Evolutionary conservation across 2,329 filamentous ascomycete genomes (phyloP), one percentile per base, ranked within the genome.

Genomic region (Phyllosticta ampelicida): DNA sequence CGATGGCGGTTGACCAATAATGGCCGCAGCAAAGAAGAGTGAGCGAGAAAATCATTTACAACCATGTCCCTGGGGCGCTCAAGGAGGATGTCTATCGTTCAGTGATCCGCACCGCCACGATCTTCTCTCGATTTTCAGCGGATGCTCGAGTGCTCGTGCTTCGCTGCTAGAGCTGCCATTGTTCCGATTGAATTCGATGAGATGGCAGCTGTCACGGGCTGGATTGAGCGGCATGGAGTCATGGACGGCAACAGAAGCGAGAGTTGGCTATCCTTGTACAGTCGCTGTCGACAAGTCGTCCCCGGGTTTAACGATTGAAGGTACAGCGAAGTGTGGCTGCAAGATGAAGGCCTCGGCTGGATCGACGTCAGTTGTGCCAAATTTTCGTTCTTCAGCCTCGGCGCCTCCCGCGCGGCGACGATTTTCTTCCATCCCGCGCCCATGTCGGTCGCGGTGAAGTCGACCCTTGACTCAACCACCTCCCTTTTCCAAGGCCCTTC

Each of bases 321-420:
- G 13, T n/a, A n/a, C 8, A 44, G 36, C 36, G 16, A 5, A 8
- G 13, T n/a, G 36, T 44, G 13, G 36, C 13, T 44, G 36, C n/a
- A n/a, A n/a, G 13, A 2, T 44, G 36, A 16, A 6, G 16, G 36
- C 36, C 36, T 44, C 13, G 36, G 1, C 16, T 53, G 9, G 55
- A 58, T 58, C 55, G 55, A 58, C 55, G 55, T 58, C 55, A 58
- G 51, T 50, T 51, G 52, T 23, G 28, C 51, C 49, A 53, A 58
- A 58, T 53, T 53, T 58, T 58, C 53, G 18, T 6, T 48, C 55
- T 36, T 36, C 36, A 50, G 51, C 51, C 51, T 20, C 55, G 55
- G 55, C 55, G 53, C 26, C 51, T 30, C 52, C 55, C 55, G 51
- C 51, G 36, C 50, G 3, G 36, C 36, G 11, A n/a, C 13, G 36